Evolutionary conservation across 805 yeast species (phyloP), one percentile per base, ranked within the genome.

Genomic region (Ogataea trehaloabstinens): DNA sequence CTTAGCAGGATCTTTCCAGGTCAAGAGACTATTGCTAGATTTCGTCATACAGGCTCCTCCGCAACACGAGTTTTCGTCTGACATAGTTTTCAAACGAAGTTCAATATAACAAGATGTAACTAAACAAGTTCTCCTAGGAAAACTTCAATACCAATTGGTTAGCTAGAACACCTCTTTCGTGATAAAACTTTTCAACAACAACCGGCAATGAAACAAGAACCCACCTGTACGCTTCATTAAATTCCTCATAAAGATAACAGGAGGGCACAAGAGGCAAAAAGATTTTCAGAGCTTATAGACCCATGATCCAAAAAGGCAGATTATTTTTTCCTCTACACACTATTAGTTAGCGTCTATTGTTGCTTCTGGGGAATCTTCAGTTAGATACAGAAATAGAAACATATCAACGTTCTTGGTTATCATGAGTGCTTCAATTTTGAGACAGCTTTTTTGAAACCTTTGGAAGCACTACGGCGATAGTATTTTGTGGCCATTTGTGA

Each of bases 1-100:
- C 58, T 73, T 73, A 48, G 74, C 68, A 30, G 97, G 93, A 58
- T 82, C 70, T 48, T 74, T 67, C 95, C 95, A 85, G 46, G 87
- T 78, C 45, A 86, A 68, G 49, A 85, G 67, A 28, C 48, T 40
- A 20, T 24, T 28, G 24, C 56, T 37, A 18, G 54, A 48, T 40
- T 50, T 57, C 31, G 58, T 51, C 38, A 55, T 33, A 41, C 62
- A 56, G 25, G 52, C 48, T 32, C 63, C 61, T 32, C 63, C 64
- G 37, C 64, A 57, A 38, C 61, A 57, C 30, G 47, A 46, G 28
- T 51, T 48, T 24, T 30, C 29, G 24, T 34, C 45, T 4, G 48
- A 44, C 46, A 46, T 46, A 35, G 8, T 15, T 27, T 27, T 12
- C 25, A 22, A 22, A 22, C 8, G 25, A 22, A 12, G 25, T 22